phyloP scores from a whole-genome alignment of 2,329 filamentous ascomycete genomes.

The Rachicladosporium sp. region DNA sequence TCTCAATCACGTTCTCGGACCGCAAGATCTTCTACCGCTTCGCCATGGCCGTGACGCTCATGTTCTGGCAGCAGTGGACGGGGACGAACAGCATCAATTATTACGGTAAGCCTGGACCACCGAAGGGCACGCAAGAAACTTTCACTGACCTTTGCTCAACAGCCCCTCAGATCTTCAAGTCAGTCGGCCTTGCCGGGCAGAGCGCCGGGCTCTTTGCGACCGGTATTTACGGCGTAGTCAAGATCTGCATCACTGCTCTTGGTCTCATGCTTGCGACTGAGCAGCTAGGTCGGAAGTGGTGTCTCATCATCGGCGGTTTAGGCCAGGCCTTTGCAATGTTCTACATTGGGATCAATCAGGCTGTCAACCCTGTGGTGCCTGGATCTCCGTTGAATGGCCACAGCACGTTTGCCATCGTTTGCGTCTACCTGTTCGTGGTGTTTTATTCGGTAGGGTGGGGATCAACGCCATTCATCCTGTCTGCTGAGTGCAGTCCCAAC shows the following conservation, averaged over 20 bases:
- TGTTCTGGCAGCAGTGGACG: slow-evolving; percentile 29
- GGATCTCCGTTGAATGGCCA: slow-evolving; percentile 36
- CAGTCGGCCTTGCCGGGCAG: slow-evolving; percentile 27
- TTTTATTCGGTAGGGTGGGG: slow-evolving; percentile 37
- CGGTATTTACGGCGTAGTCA: slow-evolving; percentile 35
- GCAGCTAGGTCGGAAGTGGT: slow-evolving; percentile 34
- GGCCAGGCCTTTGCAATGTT: slow-evolving; percentile 35
- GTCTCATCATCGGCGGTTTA: slow-evolving; percentile 28
- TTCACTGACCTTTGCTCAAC: too few relatives aligned
- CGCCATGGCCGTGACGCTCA: slow-evolving; percentile 30
- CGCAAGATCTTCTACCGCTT: slow-evolving; percentile 29
- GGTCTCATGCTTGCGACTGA: slow-evolving; percentile 35
- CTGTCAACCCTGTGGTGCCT: slow-evolving; percentile 37
- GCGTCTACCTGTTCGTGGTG: slow-evolving; percentile 38
- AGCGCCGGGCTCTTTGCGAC: slow-evolving; percentile 34
- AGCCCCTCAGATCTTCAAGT: slow-evolving; percentile 32
- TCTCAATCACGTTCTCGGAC: slow-evolving; percentile 26
- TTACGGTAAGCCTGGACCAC: slow-evolving; percentile 24
- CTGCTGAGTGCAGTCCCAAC: slow-evolving; percentile 23
- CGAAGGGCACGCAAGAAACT: too few relatives aligned
- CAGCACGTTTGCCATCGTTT: slow-evolving; percentile 40
- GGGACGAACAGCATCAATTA: slow-evolving; percentile 1
- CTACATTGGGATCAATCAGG: slow-evolving; percentile 24
- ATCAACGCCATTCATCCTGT: slow-evolving; percentile 33
- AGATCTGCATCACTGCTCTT: slow-evolving; percentile 32